Evolutionary conservation across 2,329 filamentous ascomycete genomes (phyloP).

Genomic region (Trichoderma breve): DNA sequence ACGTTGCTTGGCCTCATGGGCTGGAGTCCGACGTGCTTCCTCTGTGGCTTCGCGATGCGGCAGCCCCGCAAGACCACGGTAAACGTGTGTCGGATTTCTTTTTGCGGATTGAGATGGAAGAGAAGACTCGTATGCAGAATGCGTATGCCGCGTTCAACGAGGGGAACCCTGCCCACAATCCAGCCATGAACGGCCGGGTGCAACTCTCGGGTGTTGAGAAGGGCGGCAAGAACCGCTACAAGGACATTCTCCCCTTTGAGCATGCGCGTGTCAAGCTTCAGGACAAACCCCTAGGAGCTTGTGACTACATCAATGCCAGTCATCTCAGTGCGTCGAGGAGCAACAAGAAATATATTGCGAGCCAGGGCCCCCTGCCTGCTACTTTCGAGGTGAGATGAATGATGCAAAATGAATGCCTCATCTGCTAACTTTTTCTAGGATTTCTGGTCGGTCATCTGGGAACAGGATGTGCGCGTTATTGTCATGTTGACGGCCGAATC

Average conservation of each 20-base stretch:
- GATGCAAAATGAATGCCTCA: background rate
- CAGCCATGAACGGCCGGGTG: conserved; percentile 42
- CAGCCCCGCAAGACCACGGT: conserved; percentile 67
- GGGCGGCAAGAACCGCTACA: conserved; percentile 93
- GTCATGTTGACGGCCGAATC: conserved; percentile 95
- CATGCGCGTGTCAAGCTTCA: conserved; percentile 83
- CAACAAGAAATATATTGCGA: conserved; percentile 92
- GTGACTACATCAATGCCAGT: conserved; percentile 96
- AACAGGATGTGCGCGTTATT: conserved; percentile 90
- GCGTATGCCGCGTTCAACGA: conserved; percentile 57
- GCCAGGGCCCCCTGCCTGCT: conserved; percentile 86
- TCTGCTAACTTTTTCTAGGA: conserved; percentile 54
- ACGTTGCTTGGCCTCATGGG: conserved; percentile 49
- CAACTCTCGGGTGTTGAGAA: conserved; percentile 92
- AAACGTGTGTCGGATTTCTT: conserved; percentile 81
- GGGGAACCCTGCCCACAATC: conserved; percentile 30
- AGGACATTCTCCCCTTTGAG: conserved; percentile 95
- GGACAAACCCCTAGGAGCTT: conserved; percentile 62
- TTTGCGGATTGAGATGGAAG: conserved; percentile 75
- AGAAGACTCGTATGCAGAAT: conserved; percentile 90
- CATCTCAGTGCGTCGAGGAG: conserved; percentile 76
- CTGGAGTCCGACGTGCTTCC: conserved; percentile 59
- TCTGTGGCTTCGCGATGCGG: conserved; percentile 71
- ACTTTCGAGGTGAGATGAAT: conserved; percentile 73
- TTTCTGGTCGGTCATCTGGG: conserved; percentile 98